Evolutionary conservation across 805 yeast genomes (phyloP).

Genomic region (Komagataella kurtzmanii): DNA sequence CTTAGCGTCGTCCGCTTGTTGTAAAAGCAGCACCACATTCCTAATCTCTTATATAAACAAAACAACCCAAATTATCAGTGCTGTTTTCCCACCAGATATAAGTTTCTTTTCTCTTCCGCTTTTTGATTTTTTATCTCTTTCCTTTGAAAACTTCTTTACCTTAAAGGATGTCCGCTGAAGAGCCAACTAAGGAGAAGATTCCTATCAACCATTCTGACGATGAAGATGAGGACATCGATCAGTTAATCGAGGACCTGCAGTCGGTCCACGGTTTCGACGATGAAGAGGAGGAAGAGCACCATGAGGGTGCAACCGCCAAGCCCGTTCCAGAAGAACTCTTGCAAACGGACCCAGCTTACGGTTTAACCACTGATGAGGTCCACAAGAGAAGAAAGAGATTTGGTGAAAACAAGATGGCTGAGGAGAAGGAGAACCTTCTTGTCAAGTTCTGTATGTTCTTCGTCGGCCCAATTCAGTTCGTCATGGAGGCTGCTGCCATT

Average conservation of each 20-base stretch:
- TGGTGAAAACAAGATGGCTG: slow-evolving; percentile 86
- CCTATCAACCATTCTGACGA: slow-evolving; percentile 31
- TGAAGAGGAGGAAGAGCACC: slow-evolving; percentile 38
- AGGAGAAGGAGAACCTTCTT: slow-evolving; percentile 69
- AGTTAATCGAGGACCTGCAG: slow-evolving; percentile 68
- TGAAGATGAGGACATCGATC: slow-evolving; percentile 59
- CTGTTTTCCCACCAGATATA: background rate
- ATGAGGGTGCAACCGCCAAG: slow-evolving; percentile 39
- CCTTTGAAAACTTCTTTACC: background rate
- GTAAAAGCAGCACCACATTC: background rate
- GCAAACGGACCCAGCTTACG: slow-evolving; percentile 68
- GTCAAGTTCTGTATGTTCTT: slow-evolving; percentile 78
- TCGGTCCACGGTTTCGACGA: slow-evolving; percentile 40
- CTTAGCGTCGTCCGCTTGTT: background rate
- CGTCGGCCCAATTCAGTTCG: slow-evolving; percentile 93
- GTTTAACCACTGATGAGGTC: slow-evolving; percentile 73
- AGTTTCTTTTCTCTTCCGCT: background rate
- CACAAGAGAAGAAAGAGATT: slow-evolving; percentile 75
- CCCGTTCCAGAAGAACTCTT: slow-evolving; percentile 79
- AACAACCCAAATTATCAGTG: background rate
- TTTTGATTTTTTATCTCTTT: background rate
- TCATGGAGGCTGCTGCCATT: slow-evolving; percentile 93
- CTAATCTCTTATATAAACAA: slow-evolving; percentile 1
- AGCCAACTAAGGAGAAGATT: slow-evolving; percentile 14
- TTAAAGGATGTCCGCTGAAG: slow-evolving; percentile 8